These are phyloP conservation scores for Penicillium griseofulvum DNA, from an alignment of 2,329 filamentous ascomycete species.

Conservation along the genomic window DNA sequence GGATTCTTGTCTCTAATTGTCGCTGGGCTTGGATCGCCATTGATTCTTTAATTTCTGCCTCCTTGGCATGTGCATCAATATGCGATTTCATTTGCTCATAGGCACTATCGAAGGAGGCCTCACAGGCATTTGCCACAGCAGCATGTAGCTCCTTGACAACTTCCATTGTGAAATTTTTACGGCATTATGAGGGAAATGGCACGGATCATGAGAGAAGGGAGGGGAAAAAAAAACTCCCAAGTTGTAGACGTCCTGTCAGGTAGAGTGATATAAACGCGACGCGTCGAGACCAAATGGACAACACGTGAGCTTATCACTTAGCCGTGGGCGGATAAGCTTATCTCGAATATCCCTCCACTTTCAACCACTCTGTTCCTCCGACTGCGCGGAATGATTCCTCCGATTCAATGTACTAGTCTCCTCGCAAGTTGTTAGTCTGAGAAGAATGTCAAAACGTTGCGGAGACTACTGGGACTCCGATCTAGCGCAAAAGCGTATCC, in stretches of 20 bases:
- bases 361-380: neutral
- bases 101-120: conserved; percentile 29
- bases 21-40: conserved; percentile 21
- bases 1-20: conserved; percentile 15
- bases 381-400: neutral
- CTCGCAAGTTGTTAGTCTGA: neutral
- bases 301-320: conserved; percentile 8
- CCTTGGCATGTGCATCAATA: conserved; percentile 23
- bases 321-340: neutral
- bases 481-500: conserved; percentile 46
- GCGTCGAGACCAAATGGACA: conserved; percentile 7
- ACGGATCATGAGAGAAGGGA: neutral
- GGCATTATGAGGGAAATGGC: neutral
- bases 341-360: neutral
- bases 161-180: conserved; percentile 26
- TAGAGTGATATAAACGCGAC: neutral
- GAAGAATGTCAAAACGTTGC: conserved; percentile 37
- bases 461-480: conserved; percentile 16
- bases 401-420: neutral
- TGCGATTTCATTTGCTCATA: conserved; percentile 26
- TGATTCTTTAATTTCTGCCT: conserved; percentile 22
- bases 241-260: neutral
- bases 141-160: conserved; percentile 30
- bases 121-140: conserved; percentile 28
- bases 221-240: too few species aligned